A percentile compares a stretch with the other conserved stretches of the same genome.
Evolutionary conservation across 2,329 filamentous ascomycete genomes (phyloP).

Genomic region (Colletotrichum limetticola): DNA sequence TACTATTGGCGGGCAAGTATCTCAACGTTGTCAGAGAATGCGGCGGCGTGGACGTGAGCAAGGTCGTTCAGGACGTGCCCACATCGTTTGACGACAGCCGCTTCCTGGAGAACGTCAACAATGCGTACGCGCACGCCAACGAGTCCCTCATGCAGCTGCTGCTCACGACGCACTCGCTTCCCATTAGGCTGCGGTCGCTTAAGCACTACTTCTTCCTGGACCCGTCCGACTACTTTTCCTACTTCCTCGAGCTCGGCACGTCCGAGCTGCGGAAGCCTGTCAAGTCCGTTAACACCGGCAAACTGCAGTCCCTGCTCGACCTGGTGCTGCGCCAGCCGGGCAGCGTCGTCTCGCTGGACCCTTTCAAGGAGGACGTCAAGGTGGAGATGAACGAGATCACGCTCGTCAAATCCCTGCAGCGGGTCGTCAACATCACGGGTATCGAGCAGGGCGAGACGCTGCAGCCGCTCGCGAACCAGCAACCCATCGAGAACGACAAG

Average conservation of each 20-base stretch:
- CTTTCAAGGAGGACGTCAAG: constrained; percentile 98
- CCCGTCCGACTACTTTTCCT: constrained; percentile 96
- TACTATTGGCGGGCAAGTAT: constrained; percentile 95
- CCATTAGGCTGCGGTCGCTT: constrained; percentile 85
- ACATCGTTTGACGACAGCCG: constrained; percentile 90
- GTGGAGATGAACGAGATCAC: constrained; percentile 97
- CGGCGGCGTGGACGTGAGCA: constrained; percentile 93
- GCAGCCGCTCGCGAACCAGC: constrained; percentile 75
- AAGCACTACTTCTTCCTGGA: constrained; percentile 99
- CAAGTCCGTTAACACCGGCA: constrained; percentile 88
- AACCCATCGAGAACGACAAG: constrained; percentile 81
- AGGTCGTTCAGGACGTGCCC: constrained; percentile 88
- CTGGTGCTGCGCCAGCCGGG: constrained; percentile 96
- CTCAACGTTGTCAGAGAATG: constrained; percentile 98
- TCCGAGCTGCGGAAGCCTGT: constrained; percentile 92
- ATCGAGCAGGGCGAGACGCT: constrained; percentile 91
- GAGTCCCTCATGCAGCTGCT: constrained; percentile 91
- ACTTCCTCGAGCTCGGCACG: constrained; percentile 91
- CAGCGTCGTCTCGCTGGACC: constrained; percentile 91
- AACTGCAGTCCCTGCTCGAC: constrained; percentile 95
- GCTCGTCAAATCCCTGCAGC: constrained; percentile 92
- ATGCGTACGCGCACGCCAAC: constrained; percentile 94
- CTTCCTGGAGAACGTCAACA: constrained; percentile 96
- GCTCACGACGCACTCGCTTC: constrained; percentile 90
- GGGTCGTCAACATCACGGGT: constrained; percentile 95